phyloP scores from a whole-genome alignment of 75 land plant genomes.

The Picea glauca region DNA sequence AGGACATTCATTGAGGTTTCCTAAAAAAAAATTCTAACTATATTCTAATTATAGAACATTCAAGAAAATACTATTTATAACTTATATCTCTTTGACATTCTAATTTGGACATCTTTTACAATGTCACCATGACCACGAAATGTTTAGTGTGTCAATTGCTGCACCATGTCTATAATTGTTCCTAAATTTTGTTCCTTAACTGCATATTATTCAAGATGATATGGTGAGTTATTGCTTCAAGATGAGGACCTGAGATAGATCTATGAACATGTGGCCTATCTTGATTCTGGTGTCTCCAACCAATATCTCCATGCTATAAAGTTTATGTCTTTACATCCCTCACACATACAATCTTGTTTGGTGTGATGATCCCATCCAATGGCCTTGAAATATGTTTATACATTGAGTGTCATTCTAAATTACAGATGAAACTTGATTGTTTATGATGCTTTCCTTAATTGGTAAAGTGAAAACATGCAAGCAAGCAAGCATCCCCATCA shows the following conservation, averaged over 20 bases:
- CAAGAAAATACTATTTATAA: too few species aligned
- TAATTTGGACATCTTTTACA: too few species aligned
- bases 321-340: slow-evolving; percentile 59
- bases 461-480: slow-evolving; percentile 82
- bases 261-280: slow-evolving; percentile 58
- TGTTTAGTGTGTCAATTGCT: background rate
- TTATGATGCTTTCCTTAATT: slow-evolving; percentile 57
- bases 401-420: slow-evolving; percentile 19
- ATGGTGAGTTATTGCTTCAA: slow-evolving; percentile 80
- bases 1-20: too few species aligned
- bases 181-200: slow-evolving; percentile 5
- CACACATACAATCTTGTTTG: slow-evolving; percentile 57
- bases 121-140: too few species aligned
- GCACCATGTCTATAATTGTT: background rate
- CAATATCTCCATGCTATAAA: slow-evolving; percentile 95
- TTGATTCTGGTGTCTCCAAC: slow-evolving; percentile 50
- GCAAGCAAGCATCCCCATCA: slow-evolving; percentile 81
- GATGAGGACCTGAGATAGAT: slow-evolving; percentile 53
- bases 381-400: slow-evolving; percentile 31
- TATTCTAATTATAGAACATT: too few species aligned
- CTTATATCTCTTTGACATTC: too few species aligned
- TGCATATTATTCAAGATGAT: slow-evolving; percentile 75
- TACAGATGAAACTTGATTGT: slow-evolving; percentile 87
- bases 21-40: too few species aligned
- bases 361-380: slow-evolving; percentile 24